Base-by-base conservation (phyloP, 2,329 filamentous ascomycete genomes). In the Verticillium longisporum region DNA sequence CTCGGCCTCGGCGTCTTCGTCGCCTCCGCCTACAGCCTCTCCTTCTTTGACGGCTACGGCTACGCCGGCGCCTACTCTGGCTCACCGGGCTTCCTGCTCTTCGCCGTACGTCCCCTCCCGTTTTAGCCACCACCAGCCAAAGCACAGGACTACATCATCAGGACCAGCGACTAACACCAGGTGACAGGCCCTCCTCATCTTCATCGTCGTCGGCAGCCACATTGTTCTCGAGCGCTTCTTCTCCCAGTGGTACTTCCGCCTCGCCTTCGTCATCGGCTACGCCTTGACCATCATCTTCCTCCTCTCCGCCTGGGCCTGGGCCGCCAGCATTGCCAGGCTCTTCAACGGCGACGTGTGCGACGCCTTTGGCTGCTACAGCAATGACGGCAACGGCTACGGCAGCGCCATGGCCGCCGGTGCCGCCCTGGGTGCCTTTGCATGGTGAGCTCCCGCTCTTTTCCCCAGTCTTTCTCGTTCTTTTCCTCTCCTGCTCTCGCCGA, bases 81-180 rank as follows among this genome's bases (percentile, higher is more conserved):
- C 4, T 72, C 75, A 4, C 71, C 73, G 2, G 76, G 74, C 38
- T 78, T 82, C 63, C 69, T 80, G 54, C 75, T 80, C 63, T 82
- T 81, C 61, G 74, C 79, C 38, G 80, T 82, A 66, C 69, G 77
- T 66, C 38, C 38, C 38, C 6, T 41, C 38, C 15, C 38, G 2
- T 21, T 36, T 3, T 37, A 21, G 9, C 34, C 5, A 10, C 2
- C 2, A 6, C 1, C 13, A 57, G 3, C 26, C 26, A 26, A 26
- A 26, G 26, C 26, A 26, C 26, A 26, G 2, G 26, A 26, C 26
- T 26, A 26, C 26, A 26, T 26, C 26, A 26, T 26, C 26, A 4
- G 3, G 26, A 26, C 26, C 26, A 26, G 26, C 3, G 26, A 26
- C 62, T 63, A 31, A 67, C 41, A 59, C 18, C 4, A 13, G 7